Evolutionary conservation across 306 rosid genomes (phyloP), one percentile per base, ranked within the genome.

Genomic region (Canavalia gladiata): DNA sequence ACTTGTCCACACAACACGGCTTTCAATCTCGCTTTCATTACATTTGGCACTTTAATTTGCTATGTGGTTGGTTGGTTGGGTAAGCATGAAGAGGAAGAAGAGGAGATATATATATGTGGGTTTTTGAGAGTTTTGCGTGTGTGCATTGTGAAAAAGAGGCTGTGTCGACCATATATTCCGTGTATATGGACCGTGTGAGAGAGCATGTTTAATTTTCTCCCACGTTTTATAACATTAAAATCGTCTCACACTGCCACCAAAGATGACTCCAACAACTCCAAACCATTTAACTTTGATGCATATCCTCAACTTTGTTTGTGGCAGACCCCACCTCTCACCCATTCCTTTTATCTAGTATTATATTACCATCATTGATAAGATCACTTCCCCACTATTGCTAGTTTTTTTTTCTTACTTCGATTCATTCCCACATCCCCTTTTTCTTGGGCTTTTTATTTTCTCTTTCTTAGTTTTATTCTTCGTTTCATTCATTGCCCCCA

Each of bases 401-500:
- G 31, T 74, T 52, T 69, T 74, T 52, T 69, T 78, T 76, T 41
- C 56, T 41, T 37, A 29, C 68, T 65, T 57, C 18, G 25, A 71
- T 81, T 43, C 84, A 75, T 84, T 74, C 69, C 39, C 74, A 71
- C 41, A 58, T 43, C 79, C 60, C 74, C 80, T 43, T 66, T 73
- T 66, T 29, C 2, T 37, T 71, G 46, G 80, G 72, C 43, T 56
- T 60, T 82, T 28, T 8, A 51, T 34, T 56, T 37, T 50, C 12
- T 31, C 72, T 74, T 68, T 42, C 45, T 5, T 72, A 0, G 13
- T 59, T 52, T 78, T 68, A 68, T 86, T 86, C 86, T 54, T 35
- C 7, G 30, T 62, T 74, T 79, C 84, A 86, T 82, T 82, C 68
- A 82, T 86, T 86, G 80, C 84, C 29, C 80, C 84, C 86, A 79